Base-by-base conservation (phyloP, 2,329 filamentous ascomycete species). In the Penicillium sp. region DNA sequence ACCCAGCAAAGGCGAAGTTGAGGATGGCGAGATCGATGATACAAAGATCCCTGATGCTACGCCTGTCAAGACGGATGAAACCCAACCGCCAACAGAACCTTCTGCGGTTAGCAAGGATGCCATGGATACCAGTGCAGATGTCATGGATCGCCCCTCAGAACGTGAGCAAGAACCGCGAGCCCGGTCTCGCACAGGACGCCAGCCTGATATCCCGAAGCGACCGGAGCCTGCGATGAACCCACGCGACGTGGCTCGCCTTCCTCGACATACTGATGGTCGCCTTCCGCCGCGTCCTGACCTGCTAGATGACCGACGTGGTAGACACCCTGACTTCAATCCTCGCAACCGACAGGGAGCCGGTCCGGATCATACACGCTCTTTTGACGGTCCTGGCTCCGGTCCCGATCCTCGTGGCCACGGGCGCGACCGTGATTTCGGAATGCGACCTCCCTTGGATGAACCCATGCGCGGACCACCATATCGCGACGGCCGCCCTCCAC, bases 21-120 rank as follows among this genome's bases (percentile, higher is more conserved):
- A 77, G 52, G 76, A 78, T 61, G 76, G 75, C 10, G 75, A 79
- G 53, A 75, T 77, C 45, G 76, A 78, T 59, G 77, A 78, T 59
- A 73, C 75, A 6, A 77, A 74, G 53, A 76, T 76, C 70, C 59
- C 61, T 4, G 75, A 78, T 62, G 66, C 60, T 13, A 49, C 63
- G 5, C 46, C 57, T 24, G 52, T 58, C 13, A 64, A 63, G 39
- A 48, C 55, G 29, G 43, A 37, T 9, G 66, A 64, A 26, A 49
- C 60, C n/a, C 21, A 46, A 19, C 43, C 40, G 2, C 24, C 18
- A 36, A 21, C 45, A 24, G 40, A 55, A 29, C 14, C n/a, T 31
- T 8, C 54, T 36, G 40, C 50, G 16, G 18, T 48, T 24, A 52
- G 58, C 16, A 34, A 49, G 19, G 39, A 37, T 19, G 46, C 53